phyloP scores from a whole-genome alignment of 1,284 basidiomycete genomes.

The Sparassis latifolia region DNA sequence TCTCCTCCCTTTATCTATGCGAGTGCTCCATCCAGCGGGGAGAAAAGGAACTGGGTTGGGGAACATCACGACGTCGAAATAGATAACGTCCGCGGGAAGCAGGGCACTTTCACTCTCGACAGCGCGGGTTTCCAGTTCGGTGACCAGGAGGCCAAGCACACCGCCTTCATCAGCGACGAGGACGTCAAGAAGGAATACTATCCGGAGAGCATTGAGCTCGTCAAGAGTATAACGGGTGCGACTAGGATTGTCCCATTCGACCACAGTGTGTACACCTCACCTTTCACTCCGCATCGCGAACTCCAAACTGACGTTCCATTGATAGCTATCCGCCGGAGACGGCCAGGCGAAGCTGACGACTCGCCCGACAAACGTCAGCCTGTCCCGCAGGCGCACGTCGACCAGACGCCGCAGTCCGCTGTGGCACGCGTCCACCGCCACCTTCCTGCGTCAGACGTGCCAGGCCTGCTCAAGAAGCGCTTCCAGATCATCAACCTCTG shows the following conservation, averaged over 20 bases:
- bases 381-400: conserved; percentile 39
- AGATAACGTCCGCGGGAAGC: conserved; percentile 47
- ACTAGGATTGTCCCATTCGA: conserved; percentile 52
- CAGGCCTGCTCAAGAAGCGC: conserved; percentile 32
- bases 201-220: conserved; percentile 44
- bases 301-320: background rate
- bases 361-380: conserved; percentile 37
- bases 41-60: conserved; percentile 9
- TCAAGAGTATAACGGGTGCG: conserved; percentile 54
- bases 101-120: conserved; percentile 39
- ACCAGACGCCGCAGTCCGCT: conserved; percentile 42
- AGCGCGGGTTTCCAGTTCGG: conserved; percentile 47
- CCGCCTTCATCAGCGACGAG: conserved; percentile 35
- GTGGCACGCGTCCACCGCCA: conserved; percentile 42
- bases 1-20: conserved; percentile 22
- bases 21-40: conserved; percentile 18
- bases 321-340: conserved; percentile 35
- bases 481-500: conserved; percentile 66
- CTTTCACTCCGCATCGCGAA: background rate
- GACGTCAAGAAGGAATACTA: conserved; percentile 48
- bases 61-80: conserved; percentile 29
- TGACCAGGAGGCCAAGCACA: conserved; percentile 34
- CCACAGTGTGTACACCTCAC: conserved; percentile 39
- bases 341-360: conserved; percentile 30
- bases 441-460: conserved; percentile 36